phyloP scores from a whole-genome alignment of 441 rosid genomes.

The Eruca vesicaria region DNA sequence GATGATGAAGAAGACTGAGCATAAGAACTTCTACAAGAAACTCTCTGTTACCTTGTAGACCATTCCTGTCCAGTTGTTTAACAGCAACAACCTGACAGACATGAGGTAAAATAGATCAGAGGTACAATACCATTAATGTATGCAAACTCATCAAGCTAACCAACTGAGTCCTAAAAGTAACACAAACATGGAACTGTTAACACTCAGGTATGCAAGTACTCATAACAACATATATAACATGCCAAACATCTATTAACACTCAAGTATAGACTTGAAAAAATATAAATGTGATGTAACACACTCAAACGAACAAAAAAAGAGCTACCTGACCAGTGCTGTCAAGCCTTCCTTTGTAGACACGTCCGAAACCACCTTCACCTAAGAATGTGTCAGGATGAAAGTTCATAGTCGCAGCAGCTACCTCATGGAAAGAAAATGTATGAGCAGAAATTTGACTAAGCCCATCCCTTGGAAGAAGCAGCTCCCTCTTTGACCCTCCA shows the following conservation, averaged over 20 bases:
- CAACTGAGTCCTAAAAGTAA: background rate
- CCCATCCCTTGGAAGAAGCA: constrained; percentile 56
- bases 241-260: background rate
- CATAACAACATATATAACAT: background rate
- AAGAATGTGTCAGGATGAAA: constrained; percentile 87
- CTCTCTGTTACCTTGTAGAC: constrained; percentile 97
- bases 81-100: constrained; percentile 82
- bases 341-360: constrained; percentile 84
- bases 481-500: constrained; percentile 65
- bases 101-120: background rate
- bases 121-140: background rate
- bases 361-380: constrained; percentile 99
- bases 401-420: constrained; percentile 90
- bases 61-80: constrained; percentile 93
- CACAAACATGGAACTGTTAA: background rate
- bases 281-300: background rate
- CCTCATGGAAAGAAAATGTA: constrained; percentile 80
- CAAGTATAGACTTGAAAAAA: background rate
- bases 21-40: constrained; percentile 98
- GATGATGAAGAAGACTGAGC: constrained; percentile 98
- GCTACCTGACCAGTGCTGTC: constrained; percentile 93
- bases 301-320: background rate
- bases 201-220: background rate
- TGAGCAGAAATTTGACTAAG: constrained; percentile 77
- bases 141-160: background rate